Conservation (phyloP, 768 basidiomycete genomes). For the Panus rudis region DNA sequence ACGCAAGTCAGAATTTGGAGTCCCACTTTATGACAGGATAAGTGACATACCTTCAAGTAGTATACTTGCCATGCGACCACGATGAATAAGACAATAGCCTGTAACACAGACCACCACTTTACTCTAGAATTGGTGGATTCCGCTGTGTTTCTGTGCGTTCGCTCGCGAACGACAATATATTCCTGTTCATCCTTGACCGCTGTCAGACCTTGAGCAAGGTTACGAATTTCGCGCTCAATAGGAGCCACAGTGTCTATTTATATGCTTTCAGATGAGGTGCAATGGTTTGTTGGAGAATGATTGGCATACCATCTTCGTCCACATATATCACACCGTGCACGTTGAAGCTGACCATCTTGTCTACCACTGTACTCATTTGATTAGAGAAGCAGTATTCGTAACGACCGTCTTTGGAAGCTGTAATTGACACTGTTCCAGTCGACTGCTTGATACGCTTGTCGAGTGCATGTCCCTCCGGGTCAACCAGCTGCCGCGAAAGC, state of each 20-base stretch:
- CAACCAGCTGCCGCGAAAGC: conserved; percentile 54
- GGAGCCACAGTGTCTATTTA: conserved; percentile 77
- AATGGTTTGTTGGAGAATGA: conserved; percentile 1
- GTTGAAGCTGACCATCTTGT: conserved; percentile 94
- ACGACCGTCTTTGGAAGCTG: conserved; percentile 80
- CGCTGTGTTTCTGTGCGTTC: conserved; percentile 88
- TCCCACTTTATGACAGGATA: background rate
- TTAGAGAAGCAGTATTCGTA: conserved; percentile 98
- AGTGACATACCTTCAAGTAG: conserved; percentile 72
- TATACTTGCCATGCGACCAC: conserved; percentile 98
- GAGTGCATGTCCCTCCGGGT: conserved; percentile 62
- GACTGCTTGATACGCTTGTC: conserved; percentile 81
- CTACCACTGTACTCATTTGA: conserved; percentile 94
- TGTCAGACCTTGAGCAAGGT: conserved; percentile 71
- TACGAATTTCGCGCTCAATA: conserved; percentile 91
- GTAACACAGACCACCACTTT: conserved; percentile 98
- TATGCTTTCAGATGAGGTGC: background rate
- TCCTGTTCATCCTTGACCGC: conserved; percentile 98
- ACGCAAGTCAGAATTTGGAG: conserved; percentile 6
- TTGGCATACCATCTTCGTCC: conserved; percentile 68
- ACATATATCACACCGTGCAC: conserved; percentile 97
- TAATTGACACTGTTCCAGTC: conserved; percentile 84
- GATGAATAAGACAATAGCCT: conserved; percentile 77
- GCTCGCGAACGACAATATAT: conserved; percentile 93
- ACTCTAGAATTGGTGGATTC: conserved; percentile 92